Percentiles rank a stretch among this genome's conserved stretches.
phyloP scores from a whole-genome alignment of 2,329 filamentous ascomycete species.

The Dactylellina drechsleri region DNA sequence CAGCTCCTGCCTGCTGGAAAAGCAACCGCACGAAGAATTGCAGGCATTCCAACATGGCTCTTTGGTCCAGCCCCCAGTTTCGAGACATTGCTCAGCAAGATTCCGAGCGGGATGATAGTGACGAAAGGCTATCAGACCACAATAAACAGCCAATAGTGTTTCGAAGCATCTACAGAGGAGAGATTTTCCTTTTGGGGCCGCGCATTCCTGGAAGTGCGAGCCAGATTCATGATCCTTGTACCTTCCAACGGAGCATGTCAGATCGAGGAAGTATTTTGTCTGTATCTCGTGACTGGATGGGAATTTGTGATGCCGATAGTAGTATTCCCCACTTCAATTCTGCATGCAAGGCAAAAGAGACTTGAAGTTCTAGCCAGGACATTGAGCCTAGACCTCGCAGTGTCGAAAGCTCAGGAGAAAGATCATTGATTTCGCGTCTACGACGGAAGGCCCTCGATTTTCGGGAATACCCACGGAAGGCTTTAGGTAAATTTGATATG shows the following conservation, averaged over 20 bases:
- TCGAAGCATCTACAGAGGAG: background rate
- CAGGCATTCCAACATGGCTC: constrained; percentile 28
- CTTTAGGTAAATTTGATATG: too few relatives aligned
- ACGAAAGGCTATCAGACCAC: constrained; percentile 5
- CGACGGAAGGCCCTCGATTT: too few relatives aligned
- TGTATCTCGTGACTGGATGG: constrained; percentile 32
- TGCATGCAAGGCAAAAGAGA: constrained; percentile 20
- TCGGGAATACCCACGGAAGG: too few relatives aligned
- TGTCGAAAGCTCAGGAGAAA: constrained; percentile 4
- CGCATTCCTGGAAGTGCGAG: constrained; percentile 25
- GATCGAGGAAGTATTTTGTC: constrained; percentile 25
- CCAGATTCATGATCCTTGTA: constrained; percentile 45
- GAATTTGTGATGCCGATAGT: constrained; percentile 21
- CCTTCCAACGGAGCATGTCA: constrained; percentile 31
- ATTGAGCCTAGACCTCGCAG: constrained; percentile 3
- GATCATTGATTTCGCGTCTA: background rate
- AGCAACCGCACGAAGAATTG: constrained; percentile 29
- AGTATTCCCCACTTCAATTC: constrained; percentile 16
- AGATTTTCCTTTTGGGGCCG: constrained; percentile 25
- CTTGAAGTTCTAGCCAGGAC: constrained; percentile 14
- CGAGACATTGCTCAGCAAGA: constrained; percentile 29
- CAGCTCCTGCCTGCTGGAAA: background rate
- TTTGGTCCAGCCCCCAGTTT: constrained; percentile 41
- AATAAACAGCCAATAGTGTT: too few relatives aligned
- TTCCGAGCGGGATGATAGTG: constrained; percentile 13